Evolutionary conservation across 1,139 yeast genomes (phyloP).

Genomic region (Geotrichum restrictum): DNA sequence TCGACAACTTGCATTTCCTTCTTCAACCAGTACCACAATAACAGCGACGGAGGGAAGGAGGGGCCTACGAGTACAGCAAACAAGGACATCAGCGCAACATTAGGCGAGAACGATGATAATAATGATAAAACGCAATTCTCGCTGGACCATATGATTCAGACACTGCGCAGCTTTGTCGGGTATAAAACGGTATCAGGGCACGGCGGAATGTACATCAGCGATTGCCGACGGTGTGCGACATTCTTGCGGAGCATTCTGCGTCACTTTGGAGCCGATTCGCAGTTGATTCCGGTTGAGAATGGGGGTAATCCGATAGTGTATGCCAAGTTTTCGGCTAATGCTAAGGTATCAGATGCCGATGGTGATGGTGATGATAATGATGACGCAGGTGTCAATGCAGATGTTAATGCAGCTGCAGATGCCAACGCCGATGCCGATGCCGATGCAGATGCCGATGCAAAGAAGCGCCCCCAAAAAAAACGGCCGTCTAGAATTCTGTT

Average conservation of each 20-base stretch:
- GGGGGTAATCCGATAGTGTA: slow-evolving; percentile 78
- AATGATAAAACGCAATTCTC: slow-evolving; percentile 33
- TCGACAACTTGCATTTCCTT: slow-evolving; percentile 16
- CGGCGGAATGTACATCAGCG: slow-evolving; percentile 62
- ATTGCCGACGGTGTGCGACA: slow-evolving; percentile 82
- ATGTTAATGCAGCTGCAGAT: no score
- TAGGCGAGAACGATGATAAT: no score
- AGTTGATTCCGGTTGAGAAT: slow-evolving; percentile 64
- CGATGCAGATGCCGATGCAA: no score
- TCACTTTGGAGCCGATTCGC: slow-evolving; percentile 69
- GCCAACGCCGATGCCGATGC: no score
- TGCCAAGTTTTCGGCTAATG: slow-evolving; percentile 55
- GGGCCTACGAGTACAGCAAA: no score
- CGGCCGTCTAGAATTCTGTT: slow-evolving; percentile 54
- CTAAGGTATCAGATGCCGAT: slow-evolving; percentile 26
- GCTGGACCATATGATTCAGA: slow-evolving; percentile 60
- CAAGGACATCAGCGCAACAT: no score
- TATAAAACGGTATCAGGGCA: slow-evolving; percentile 73
- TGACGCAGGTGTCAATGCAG: no score
- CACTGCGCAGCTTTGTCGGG: slow-evolving; percentile 58
- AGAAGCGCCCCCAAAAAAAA: background rate
- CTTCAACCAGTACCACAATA: slow-evolving; percentile 7
- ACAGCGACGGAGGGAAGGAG: no score
- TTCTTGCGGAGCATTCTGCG: slow-evolving; percentile 60
- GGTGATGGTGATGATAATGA: background rate